Conservation (phyloP, 1,284 basidiomycete genomes). For the Fomitiporia mediterranea region DNA sequence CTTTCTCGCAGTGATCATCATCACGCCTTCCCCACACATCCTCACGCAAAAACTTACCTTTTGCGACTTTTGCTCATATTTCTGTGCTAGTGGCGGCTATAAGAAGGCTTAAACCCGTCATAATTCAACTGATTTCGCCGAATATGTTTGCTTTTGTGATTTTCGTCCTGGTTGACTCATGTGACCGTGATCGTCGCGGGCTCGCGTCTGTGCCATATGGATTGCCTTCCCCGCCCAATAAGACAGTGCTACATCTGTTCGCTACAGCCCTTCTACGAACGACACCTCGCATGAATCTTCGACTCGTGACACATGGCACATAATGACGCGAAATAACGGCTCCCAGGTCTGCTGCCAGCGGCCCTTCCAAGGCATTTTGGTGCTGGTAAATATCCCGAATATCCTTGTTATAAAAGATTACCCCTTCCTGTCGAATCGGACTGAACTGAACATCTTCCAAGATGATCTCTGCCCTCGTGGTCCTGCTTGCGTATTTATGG, state of each 20-base stretch:
- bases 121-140: too few species aligned
- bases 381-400: not conserved
- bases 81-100: not conserved
- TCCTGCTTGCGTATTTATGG: conserved; percentile 10
- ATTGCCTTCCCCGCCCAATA: not conserved
- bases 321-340: not conserved
- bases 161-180: not conserved
- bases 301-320: not conserved
- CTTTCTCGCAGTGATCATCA: not conserved
- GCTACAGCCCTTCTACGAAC: not conserved
- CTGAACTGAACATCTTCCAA: not conserved
- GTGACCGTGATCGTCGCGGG: not conserved
- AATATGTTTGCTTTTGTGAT: conserved; percentile 15
- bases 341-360: not conserved
- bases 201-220: not conserved
- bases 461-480: conserved; percentile 4
- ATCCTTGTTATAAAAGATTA: not conserved
- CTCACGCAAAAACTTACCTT: too few species aligned
- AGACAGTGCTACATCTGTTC: not conserved
- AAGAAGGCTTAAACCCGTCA: not conserved
- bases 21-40: too few species aligned
- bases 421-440: not conserved
- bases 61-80: not conserved
- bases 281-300: too few species aligned
- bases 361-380: too few species aligned